Evolutionary conservation across 225 moss, liverwort and hornwort species (phyloP).

Genomic region (Marchantia paleacea): DNA sequence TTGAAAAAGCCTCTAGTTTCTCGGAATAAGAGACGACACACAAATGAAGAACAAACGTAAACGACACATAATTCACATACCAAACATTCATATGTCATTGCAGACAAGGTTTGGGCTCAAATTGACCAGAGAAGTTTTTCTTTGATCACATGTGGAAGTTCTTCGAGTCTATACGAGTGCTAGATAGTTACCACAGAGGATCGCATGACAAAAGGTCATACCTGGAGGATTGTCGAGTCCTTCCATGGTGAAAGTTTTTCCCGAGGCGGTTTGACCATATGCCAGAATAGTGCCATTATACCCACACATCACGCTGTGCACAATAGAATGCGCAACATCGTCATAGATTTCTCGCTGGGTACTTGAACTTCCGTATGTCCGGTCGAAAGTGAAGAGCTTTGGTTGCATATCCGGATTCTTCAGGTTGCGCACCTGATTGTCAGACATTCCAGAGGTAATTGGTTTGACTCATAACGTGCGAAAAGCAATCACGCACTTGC

Average conservation of each 20-base stretch:
- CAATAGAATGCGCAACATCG: conserved; percentile 91
- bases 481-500: too few species aligned
- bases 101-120: too few species aligned
- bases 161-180: too few species aligned
- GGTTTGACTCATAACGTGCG: too few species aligned
- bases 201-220: conserved; percentile 25
- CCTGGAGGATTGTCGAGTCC: conserved; percentile 87
- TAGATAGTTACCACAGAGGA: too few species aligned
- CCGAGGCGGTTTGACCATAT: conserved; percentile 96
- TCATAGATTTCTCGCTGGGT: conserved; percentile 80
- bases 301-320: conserved; percentile 98
- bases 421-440: conserved; percentile 46
- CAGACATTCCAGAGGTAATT: not conserved
- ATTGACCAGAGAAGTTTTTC: too few species aligned
- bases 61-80: not conserved
- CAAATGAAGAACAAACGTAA: not conserved
- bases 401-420: conserved; percentile 68
- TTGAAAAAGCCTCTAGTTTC: too few species aligned
- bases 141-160: too few species aligned
- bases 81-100: too few species aligned
- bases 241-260: conserved; percentile 99
- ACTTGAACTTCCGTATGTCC: conserved; percentile 77
- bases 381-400: conserved; percentile 93
- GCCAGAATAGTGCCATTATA: conserved; percentile 95
- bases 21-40: too few species aligned